A percentile compares a stretch with the other conserved stretches of the same genome.
Evolutionary conservation across 108 stramenopile genomes (phyloP).

Genomic region (Heterococcus sp.): DNA sequence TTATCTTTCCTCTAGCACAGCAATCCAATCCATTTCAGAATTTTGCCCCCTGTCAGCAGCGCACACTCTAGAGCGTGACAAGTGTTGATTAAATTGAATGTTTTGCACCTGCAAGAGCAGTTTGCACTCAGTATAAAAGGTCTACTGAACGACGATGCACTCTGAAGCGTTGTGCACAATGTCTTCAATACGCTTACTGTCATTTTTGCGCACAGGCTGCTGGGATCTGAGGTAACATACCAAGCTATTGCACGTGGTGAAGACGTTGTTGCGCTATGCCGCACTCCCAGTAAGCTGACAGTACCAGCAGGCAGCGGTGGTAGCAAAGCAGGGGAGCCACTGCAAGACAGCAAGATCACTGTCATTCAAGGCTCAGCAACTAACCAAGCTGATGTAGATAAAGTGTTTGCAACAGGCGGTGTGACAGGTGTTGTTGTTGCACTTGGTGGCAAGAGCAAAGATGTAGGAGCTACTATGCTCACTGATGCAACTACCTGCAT

Average conservation of each 20-base stretch:
- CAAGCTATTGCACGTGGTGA: slow-evolving; percentile 44
- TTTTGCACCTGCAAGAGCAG: no score
- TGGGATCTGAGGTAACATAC: slow-evolving; percentile 52
- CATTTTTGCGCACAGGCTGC: slow-evolving; percentile 51
- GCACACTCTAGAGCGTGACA: no score
- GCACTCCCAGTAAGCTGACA: slow-evolving; percentile 48
- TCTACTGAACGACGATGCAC: no score
- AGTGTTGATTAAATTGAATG: no score
- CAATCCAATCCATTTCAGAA: no score
- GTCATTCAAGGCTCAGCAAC: slow-evolving; percentile 39
- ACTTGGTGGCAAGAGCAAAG: slow-evolving; percentile 89
- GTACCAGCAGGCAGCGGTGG: slow-evolving; percentile 52
- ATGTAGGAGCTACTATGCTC: slow-evolving; percentile 85
- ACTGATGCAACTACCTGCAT: slow-evolving; percentile 65
- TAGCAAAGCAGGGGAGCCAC: slow-evolving; percentile 19
- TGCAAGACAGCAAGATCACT: slow-evolving; percentile 10
- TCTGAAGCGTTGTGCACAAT: not conserved
- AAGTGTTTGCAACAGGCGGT: slow-evolving; percentile 47
- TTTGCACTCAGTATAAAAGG: no score
- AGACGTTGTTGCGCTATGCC: slow-evolving; percentile 42
- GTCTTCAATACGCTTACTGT: slow-evolving; percentile 29
- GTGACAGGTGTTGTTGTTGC: slow-evolving; percentile 89
- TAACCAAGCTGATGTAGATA: slow-evolving; percentile 36
- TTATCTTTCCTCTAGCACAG: no score
- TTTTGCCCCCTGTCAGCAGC: no score